Base-by-base conservation (phyloP, 106 monocot genomes). In the Phalaenopsis equestris region DNA sequence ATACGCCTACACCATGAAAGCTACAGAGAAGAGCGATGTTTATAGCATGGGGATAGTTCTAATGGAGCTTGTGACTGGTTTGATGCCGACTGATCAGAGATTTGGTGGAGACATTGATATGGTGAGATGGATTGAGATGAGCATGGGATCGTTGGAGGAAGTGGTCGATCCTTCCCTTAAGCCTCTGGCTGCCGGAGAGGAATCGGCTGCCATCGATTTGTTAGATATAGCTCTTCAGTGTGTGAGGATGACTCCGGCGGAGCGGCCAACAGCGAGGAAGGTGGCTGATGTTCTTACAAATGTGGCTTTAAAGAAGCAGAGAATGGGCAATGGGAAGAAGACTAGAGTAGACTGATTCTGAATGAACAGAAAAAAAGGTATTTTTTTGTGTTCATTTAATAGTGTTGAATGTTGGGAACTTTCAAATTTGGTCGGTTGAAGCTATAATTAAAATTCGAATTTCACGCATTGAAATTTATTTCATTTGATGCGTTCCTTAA, bases 11-110 rank as follows among this genome's bases (percentile, higher is more conserved):
- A 87, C 91, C 37, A 41, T 84, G 84, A 88, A 80, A 64, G 92
- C 88, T 37, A 87, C 91, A 6, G 98, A 92, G 84, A 99, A 93
- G 88, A 85, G 87, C 79, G 96, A 96, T 58, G 90, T 96, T 16
- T 96, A 96, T 86, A 96, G 96, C 84, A 82, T 96, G 90, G 96
- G 96, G 3, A 87, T 96, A 41, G 93, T 96, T 23, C 72, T 94
- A 37, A 96, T 96, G 93, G 96, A 96, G 85, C 91, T 96, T 0
- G 92, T 90, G 58, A 94, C 81, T n/a, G 96, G 96, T 42, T 72
- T 83, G 24, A 86, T 83, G 88, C 96, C 93, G 12, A 97, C 90
- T 1, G 87, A 89, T 23, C 24, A 39, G 23, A 81, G 61, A 72
- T 89, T 91, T 49, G 82, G 88, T 0, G 94, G 82, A 5, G 93